Evolutionary conservation across 2,329 filamentous ascomycete species (phyloP).

Genomic region (Pseudogymnoascus sp.): DNA sequence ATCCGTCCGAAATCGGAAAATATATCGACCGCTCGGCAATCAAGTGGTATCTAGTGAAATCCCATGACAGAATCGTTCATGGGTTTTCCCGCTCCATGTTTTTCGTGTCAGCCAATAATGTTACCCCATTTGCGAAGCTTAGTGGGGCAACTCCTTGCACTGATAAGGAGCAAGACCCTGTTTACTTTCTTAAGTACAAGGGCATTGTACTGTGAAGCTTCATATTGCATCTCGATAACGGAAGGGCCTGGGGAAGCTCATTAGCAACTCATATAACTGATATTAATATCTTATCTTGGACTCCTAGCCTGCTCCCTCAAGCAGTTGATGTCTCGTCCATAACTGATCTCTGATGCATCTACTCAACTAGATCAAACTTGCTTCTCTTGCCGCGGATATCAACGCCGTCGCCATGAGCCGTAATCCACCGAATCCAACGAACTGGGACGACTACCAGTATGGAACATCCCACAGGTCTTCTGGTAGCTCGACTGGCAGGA

Average conservation of each 20-base stretch:
- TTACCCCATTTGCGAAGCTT: background rate
- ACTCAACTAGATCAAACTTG: background rate
- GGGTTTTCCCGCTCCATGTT: background rate
- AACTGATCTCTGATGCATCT: conserved; percentile 4
- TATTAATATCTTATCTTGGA: conserved; percentile 1
- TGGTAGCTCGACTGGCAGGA: conserved; percentile 20
- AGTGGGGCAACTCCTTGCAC: background rate
- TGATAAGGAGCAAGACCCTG: conserved; percentile 7
- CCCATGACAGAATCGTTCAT: conserved; percentile 4
- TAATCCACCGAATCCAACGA: conserved; percentile 19
- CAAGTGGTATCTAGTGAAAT: background rate
- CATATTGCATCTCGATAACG: conserved; percentile 5
- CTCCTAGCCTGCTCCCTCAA: background rate
- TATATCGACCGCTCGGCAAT: conserved; percentile 4
- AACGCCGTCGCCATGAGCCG: conserved; percentile 4
- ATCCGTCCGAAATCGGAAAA: conserved; percentile 4
- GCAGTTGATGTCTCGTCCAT: background rate
- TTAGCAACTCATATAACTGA: conserved; percentile 6
- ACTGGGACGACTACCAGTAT: conserved; percentile 28
- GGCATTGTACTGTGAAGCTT: background rate
- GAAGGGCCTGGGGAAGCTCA: conserved; percentile 1
- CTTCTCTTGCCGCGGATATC: background rate
- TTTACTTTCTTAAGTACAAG: background rate
- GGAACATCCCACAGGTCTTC: conserved; percentile 24
- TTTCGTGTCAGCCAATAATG: background rate